Conservation (phyloP, 2,329 filamentous ascomycete species). For the Hortaea sp. region DNA sequence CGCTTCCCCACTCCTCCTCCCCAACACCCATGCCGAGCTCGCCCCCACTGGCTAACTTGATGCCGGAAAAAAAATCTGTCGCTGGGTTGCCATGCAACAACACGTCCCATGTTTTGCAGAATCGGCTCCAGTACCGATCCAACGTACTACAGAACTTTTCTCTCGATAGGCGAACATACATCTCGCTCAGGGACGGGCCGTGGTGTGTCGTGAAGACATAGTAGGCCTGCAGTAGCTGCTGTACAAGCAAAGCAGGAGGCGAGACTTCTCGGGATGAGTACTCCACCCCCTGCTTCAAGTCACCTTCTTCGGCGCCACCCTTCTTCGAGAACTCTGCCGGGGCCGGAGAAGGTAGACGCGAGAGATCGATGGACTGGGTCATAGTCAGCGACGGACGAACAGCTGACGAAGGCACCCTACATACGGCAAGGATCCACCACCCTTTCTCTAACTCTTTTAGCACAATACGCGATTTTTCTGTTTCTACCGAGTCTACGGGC, state of each 20-base stretch:
- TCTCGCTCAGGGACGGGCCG: conserved; percentile 57
- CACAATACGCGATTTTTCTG: conserved; percentile 75
- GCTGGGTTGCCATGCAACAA: conserved; percentile 83
- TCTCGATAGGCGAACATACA: conserved; percentile 57
- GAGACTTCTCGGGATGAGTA: conserved; percentile 88
- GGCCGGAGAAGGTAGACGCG: conserved; percentile 51
- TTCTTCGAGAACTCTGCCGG: conserved; percentile 19
- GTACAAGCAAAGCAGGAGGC: conserved; percentile 63
- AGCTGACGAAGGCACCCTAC: conserved; percentile 25
- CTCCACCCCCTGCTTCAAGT: conserved; percentile 44
- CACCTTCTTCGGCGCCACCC: conserved; percentile 9
- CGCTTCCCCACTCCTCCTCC: conserved; percentile 89
- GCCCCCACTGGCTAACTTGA: conserved; percentile 81
- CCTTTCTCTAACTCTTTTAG: conserved; percentile 77
- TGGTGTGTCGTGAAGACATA: conserved; percentile 81
- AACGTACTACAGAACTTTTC: conserved; percentile 62
- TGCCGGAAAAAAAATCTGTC: conserved; percentile 65
- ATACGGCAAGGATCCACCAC: conserved; percentile 92
- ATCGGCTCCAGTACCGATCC: conserved; percentile 70
- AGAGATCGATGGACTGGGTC: conserved; percentile 66
- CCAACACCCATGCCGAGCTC: conserved; percentile 91
- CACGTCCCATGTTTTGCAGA: conserved; percentile 67
- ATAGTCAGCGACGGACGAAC: conserved; percentile 8
- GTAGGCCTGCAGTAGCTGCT: conserved; percentile 76
- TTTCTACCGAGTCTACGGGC: conserved; percentile 77